Percentiles rank a stretch among this genome's conserved stretches.
Evolutionary conservation across 106 monocot species (phyloP).

Genomic region (Posidonia australis): DNA sequence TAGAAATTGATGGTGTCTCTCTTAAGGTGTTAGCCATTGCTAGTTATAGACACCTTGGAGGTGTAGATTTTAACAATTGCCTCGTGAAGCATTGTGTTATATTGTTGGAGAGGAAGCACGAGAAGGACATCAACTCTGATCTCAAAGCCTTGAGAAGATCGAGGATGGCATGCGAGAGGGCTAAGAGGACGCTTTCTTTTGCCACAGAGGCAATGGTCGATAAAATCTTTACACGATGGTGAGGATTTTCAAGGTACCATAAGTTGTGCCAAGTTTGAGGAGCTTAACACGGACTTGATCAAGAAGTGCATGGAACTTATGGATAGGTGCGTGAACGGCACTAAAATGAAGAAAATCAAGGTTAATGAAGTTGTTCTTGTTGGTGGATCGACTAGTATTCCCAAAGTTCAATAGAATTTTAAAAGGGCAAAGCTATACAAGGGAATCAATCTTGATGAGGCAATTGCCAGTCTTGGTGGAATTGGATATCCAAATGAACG

Average conservation of each 20-base stretch:
- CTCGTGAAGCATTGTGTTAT: conserved; percentile 7
- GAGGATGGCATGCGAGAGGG: conserved; percentile 18
- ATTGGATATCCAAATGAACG: conserved; percentile 30
- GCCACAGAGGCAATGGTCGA: conserved; percentile 9
- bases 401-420: conserved; percentile 46
- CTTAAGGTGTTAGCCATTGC: conserved; percentile 21
- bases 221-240: conserved; percentile 17
- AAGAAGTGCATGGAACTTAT: conserved; percentile 52
- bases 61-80: conserved; percentile 21
- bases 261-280: conserved; percentile 11
- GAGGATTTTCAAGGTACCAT: conserved; percentile 16
- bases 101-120: conserved; percentile 13
- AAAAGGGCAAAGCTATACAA: conserved; percentile 28
- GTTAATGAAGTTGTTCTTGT: conserved; percentile 23
- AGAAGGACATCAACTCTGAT: conserved; percentile 17
- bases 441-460: conserved; percentile 20
- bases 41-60: conserved; percentile 21
- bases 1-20: conserved; percentile 13
- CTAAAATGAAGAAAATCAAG: conserved; percentile 4
- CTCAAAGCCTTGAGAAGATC: not conserved
- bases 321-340: conserved; percentile 49
- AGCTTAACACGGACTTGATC: too few relatives aligned
- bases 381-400: conserved; percentile 18
- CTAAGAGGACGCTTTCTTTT: conserved; percentile 16
- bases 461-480: conserved; percentile 17